Evolutionary conservation across 73 alveolate species (phyloP).

Genomic region (Paramecium biaurelia): DNA sequence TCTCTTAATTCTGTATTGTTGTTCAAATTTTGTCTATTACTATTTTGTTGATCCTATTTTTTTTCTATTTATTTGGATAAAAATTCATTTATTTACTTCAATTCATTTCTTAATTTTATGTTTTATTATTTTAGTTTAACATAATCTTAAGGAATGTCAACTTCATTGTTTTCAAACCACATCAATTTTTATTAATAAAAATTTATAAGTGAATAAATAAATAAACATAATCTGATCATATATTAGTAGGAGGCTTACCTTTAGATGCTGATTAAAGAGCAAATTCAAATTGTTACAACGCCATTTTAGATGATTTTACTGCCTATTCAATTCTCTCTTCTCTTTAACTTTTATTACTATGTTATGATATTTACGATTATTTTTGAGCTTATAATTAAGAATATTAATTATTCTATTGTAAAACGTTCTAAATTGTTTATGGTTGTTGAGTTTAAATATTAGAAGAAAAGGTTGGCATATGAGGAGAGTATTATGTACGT

Average conservation of each 20-base stretch:
- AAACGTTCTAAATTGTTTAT: background rate
- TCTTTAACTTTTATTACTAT: background rate
- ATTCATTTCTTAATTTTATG: background rate
- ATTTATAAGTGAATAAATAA: background rate
- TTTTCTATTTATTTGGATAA: background rate
- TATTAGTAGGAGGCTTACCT: background rate
- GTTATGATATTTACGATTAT: background rate
- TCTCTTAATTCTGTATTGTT: background rate
- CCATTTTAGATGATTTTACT: background rate
- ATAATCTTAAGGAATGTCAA: background rate
- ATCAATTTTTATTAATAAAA: background rate
- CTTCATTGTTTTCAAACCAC: background rate
- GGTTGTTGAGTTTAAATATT: background rate
- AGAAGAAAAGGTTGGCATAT: background rate
- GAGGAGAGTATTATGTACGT: background rate
- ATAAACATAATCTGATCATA: background rate
- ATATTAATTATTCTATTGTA: background rate
- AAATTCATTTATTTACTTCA: slow-evolving; percentile 8
- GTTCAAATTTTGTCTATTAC: background rate
- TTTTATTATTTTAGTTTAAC: background rate
- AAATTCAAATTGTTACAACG: background rate
- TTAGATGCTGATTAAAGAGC: background rate
- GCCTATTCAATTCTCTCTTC: background rate
- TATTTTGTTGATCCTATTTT: background rate
- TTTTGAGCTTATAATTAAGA: background rate